Base-by-base conservation (phyloP, 164 flowering plant genomes). In the Brasenia schreberi region DNA sequence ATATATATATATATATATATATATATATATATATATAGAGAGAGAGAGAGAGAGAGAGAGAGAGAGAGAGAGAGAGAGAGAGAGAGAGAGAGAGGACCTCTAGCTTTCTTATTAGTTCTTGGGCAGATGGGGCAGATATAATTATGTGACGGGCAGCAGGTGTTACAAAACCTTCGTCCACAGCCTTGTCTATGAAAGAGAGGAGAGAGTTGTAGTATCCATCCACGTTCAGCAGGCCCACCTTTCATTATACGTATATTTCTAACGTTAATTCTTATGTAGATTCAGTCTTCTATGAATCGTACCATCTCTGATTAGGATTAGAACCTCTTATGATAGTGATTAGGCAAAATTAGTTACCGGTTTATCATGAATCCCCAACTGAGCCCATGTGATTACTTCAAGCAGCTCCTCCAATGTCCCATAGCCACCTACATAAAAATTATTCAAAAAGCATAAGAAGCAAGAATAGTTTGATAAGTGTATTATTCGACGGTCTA, bases 221-320 rank as follows among this genome's bases (percentile, higher is more conserved):
- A 72, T 89, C 96, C 3, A 89, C 96, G 67, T 89, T 89, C 72
- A 89, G 70, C 72, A 89, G 65, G 6, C 96, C 96, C 71, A 89
- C 95, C 92, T 81, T 74, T 49, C 12, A 49, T 9, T 49, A 14
- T 14, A 49, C 12, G 14, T 49, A 49, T 9, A 49, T 49, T 7
- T 45, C 7, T 5, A 45, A 2, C 12, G 56, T 5, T 49, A 9
- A 49, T 14, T 49, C 16, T 33, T 33, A 33, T 33, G 39, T 33
- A 33, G 39, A 33, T 33, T 33, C 39, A 33, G 2, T 33, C 4
- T 33, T 33, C 4, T 33, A 33, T 33, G 39, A 33, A 33, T 33
- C 39, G 39, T 33, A 33, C 39, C 4, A 33, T 33, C 39, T 33
- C 39, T 33, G 39, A 33, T 33, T 33, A 33, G 39, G 4, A 49